phyloP scores from a whole-genome alignment of 768 basidiomycete genomes.

The Naematelia encephala region DNA sequence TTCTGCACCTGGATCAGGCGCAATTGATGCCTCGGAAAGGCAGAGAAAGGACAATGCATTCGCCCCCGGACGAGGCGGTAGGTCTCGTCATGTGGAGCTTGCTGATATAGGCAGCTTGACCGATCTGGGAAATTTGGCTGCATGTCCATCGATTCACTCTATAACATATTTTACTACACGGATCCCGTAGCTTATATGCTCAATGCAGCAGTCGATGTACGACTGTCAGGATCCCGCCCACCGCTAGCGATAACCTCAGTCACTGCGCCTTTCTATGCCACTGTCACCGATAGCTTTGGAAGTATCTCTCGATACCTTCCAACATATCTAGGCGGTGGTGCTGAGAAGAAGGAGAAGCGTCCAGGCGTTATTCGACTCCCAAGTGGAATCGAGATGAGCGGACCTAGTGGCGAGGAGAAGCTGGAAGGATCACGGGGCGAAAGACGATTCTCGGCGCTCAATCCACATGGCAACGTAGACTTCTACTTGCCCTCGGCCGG shows the following conservation, averaged over 20 bases:
- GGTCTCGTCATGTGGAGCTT: slow-evolving; percentile 10
- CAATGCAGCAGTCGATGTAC: slow-evolving; percentile 54
- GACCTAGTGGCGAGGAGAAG: slow-evolving; percentile 46
- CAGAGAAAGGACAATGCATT: slow-evolving; percentile 52
- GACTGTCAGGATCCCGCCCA: slow-evolving; percentile 33
- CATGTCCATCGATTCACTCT: slow-evolving; percentile 51
- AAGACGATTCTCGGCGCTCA: slow-evolving; percentile 53
- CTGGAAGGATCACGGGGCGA: slow-evolving; percentile 48
- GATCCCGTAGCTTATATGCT: slow-evolving; percentile 55
- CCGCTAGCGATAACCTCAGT: slow-evolving; percentile 48
- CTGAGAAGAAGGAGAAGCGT: slow-evolving; percentile 34
- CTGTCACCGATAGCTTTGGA: slow-evolving; percentile 50
- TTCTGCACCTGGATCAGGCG: slow-evolving; percentile 54
- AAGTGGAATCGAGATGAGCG: slow-evolving; percentile 51
- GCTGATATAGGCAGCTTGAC: slow-evolving; percentile 46
- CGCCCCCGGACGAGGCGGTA: slow-evolving; percentile 54
- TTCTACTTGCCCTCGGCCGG: slow-evolving; percentile 53
- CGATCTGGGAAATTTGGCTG: slow-evolving; percentile 54
- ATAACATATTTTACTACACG: slow-evolving; percentile 54
- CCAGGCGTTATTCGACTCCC: slow-evolving; percentile 48
- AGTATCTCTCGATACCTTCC: slow-evolving; percentile 46
- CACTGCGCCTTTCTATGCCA: slow-evolving; percentile 46
- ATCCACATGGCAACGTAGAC: slow-evolving; percentile 55
- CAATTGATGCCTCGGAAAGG: slow-evolving; percentile 55
- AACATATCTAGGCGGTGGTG: slow-evolving; percentile 24